Evolutionary conservation across 2,329 filamentous ascomycete species (phyloP).

Genomic region (Botrytis hyacinthi): DNA sequence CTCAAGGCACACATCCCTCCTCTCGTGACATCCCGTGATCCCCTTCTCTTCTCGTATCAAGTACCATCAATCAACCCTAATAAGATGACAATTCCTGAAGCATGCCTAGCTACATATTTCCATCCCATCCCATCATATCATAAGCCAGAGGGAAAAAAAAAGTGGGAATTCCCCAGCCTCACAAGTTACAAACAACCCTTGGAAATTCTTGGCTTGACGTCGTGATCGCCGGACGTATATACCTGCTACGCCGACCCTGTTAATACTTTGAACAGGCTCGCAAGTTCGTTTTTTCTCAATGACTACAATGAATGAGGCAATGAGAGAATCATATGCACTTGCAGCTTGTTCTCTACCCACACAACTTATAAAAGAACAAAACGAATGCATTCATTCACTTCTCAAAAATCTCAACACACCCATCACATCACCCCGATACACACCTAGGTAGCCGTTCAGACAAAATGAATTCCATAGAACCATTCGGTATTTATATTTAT

Average conservation of each 20-base stretch:
- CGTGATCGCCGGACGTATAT: background rate
- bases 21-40: too few relatives aligned
- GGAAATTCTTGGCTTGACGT: slow-evolving; percentile 3
- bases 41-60: background rate
- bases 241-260: background rate
- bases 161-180: background rate
- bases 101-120: background rate
- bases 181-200: background rate
- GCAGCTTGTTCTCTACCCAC: background rate
- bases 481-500: slow-evolving; percentile 1
- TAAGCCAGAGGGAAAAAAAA: background rate
- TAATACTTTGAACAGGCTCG: background rate
- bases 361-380: background rate
- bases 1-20: background rate
- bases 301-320: background rate
- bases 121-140: too few relatives aligned
- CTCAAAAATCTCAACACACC: background rate
- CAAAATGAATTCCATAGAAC: background rate
- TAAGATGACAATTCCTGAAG: background rate
- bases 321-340: background rate
- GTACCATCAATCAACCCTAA: too few relatives aligned
- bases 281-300: background rate
- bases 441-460: background rate
- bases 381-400: background rate
- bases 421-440: background rate